Evolutionary conservation across 169 alveolate species (phyloP), one percentile per base, ranked within the genome.

Genomic region (Plasmodium coatneyi): DNA sequence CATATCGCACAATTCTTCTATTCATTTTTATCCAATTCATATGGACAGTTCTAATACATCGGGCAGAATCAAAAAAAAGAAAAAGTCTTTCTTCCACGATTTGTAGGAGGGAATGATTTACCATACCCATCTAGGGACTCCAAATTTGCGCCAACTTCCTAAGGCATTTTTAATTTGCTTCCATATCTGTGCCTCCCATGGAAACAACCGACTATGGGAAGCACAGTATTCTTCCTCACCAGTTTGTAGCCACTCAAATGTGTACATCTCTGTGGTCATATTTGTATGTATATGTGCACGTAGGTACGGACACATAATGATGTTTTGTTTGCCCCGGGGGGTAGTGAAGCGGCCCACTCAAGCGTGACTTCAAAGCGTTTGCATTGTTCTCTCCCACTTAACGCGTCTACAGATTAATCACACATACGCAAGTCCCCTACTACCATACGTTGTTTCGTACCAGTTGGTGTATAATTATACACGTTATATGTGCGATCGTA

Each of bases 51-150:
- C 93, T 10, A 5, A 78, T 46, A 52, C 78, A 39, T 78, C 87
- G 16, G 49, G 49, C 52, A 41, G 10, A 22, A 60, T 71, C n/a
- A 78, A 78, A 87, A 84, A 74, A 74, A 87, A 87, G 71, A 87
- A 79, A 79, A 87, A 66, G 43, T 74, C 93, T 43, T 87, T 87
- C 49, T 87, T 87, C 80, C 87, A 56, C 19, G 93, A 87, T 66
- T 66, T 87, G 60, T 84, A 72, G 66, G 46, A 74, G 60, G 60
- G 60, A 16, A 12, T 9, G 19, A 16, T 49, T 49, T 49, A 16
- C 60, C 60, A 0, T 12, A 12, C 60, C 54, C 19, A 1, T 16
- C 7, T 6, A 2, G 22, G 5, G n/a, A 49, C 25, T 14, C 16
- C 60, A 14, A 49, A 49, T 1, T 49, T 49, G 6, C 22, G 60